These are phyloP conservation scores for Pseudozyma tsukubaensis DNA, from an alignment of 1,284 basidiomycete genomes.

Conservation along the genomic window DNA sequence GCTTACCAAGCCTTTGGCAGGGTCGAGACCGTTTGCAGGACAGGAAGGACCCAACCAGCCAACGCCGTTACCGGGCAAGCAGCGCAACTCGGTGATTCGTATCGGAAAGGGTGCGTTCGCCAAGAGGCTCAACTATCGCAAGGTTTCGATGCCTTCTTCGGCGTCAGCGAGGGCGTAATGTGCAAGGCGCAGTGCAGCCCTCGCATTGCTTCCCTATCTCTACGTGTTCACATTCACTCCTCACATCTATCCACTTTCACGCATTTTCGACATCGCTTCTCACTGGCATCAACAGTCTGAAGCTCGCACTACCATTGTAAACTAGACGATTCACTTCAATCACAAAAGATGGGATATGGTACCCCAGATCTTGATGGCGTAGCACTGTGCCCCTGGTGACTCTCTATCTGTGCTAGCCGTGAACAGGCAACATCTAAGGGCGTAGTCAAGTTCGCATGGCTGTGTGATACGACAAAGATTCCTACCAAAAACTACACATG, in stretches of 20 bases:
- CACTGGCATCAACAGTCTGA: conserved; percentile 4
- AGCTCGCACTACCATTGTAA: conserved; percentile 27
- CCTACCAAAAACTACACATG: neutral
- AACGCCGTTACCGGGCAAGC: conserved; percentile 39
- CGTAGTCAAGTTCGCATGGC: no score
- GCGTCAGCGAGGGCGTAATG: conserved; percentile 6
- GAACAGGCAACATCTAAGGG: no score
- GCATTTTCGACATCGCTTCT: neutral
- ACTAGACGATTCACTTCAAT: conserved; percentile 12
- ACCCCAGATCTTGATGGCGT: neutral
- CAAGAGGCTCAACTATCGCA: conserved; percentile 54
- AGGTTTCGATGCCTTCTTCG: conserved; percentile 24
- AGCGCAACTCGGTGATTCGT: conserved; percentile 61
- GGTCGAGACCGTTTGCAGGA: conserved; percentile 49
- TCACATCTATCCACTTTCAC: neutral
- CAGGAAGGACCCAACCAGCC: conserved; percentile 31
- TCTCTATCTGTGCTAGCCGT: neutral
- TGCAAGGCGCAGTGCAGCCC: neutral
- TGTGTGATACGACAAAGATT: neutral
- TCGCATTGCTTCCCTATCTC: neutral
- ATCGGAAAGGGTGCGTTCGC: conserved; percentile 65
- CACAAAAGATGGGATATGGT: conserved; percentile 7
- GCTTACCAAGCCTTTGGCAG: conserved; percentile 51
- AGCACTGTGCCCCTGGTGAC: neutral
- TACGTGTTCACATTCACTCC: neutral